Evolutionary conservation across 768 basidiomycete species (phyloP).

Genomic region (Podaxis sp.): DNA sequence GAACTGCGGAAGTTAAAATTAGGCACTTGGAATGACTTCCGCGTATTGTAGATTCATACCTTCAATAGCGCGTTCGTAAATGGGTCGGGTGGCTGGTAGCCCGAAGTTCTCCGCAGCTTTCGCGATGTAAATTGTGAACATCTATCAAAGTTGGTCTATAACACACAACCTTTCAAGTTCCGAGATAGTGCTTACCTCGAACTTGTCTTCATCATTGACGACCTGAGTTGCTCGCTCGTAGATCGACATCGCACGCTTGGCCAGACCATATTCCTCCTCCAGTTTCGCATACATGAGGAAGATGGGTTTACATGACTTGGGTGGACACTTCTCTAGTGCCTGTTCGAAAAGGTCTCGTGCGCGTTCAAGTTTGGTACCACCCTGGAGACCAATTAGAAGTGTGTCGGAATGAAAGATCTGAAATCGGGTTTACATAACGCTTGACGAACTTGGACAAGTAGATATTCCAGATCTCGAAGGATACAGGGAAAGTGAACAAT

Average conservation of each 20-base stretch:
- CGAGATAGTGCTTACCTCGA: conserved; percentile 59
- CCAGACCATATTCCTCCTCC: conserved; percentile 93
- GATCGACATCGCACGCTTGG: conserved; percentile 93
- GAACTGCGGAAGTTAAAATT: conserved; percentile 31
- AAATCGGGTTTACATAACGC: conserved; percentile 63
- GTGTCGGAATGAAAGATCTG: background rate
- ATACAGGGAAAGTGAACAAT: conserved; percentile 95
- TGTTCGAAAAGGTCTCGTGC: conserved; percentile 98
- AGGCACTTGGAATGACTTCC: background rate
- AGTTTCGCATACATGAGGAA: conserved; percentile 96
- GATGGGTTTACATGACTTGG: conserved; percentile 90
- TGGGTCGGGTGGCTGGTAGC: conserved; percentile 90
- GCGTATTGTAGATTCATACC: conserved; percentile 22
- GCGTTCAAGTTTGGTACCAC: conserved; percentile 90
- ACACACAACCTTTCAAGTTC: background rate
- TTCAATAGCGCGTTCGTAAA: conserved; percentile 94
- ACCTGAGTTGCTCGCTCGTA: conserved; percentile 89
- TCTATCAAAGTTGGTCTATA: conserved; percentile 39
- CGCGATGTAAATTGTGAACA: conserved; percentile 96
- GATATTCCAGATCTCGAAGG: conserved; percentile 99
- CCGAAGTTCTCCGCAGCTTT: conserved; percentile 96
- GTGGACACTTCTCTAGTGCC: conserved; percentile 92
- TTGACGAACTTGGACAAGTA: conserved; percentile 96
- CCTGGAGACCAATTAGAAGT: conserved; percentile 38
- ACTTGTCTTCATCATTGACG: conserved; percentile 88